Evolutionary conservation across 208 protist genomes (phyloP).

Genomic region (Trypanosoma melophagium): DNA sequence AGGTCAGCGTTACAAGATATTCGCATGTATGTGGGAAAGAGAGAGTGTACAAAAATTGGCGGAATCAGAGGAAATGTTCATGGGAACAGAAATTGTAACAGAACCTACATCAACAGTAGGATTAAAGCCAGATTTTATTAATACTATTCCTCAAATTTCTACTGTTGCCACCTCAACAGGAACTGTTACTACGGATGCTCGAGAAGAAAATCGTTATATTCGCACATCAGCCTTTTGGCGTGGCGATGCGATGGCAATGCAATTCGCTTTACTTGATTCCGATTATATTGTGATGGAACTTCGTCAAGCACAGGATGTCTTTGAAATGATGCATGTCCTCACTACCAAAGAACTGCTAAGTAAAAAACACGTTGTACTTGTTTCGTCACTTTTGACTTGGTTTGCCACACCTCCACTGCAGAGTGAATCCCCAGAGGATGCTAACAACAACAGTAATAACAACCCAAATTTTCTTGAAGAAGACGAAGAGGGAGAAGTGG

Average conservation of each 20-base stretch:
- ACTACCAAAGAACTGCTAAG: conserved; percentile 57
- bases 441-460: conserved; percentile 30
- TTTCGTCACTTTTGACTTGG: conserved; percentile 91
- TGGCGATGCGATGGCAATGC: conserved; percentile 51
- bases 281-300: conserved; percentile 86
- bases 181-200: neutral
- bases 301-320: conserved; percentile 79
- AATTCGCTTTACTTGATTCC: conserved; percentile 53
- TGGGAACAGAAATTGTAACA: neutral
- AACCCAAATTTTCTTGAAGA: conserved; percentile 25
- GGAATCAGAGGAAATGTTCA: neutral
- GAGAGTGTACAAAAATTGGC: conserved; percentile 30
- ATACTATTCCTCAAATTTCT: neutral
- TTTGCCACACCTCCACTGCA: conserved; percentile 75
- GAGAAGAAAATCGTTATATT: neutral
- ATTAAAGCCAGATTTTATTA: neutral
- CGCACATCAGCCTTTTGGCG: conserved; percentile 49
- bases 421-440: conserved; percentile 17
- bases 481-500: conserved; percentile 21
- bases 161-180: neutral
- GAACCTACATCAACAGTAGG: neutral
- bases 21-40: conserved; percentile 78
- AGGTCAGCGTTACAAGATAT: conserved; percentile 43
- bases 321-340: conserved; percentile 76
- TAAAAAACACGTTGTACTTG: conserved; percentile 80